Base-by-base conservation (phyloP, 2,329 filamentous ascomycete species). In the Scortechinia acanthostroma region DNA sequence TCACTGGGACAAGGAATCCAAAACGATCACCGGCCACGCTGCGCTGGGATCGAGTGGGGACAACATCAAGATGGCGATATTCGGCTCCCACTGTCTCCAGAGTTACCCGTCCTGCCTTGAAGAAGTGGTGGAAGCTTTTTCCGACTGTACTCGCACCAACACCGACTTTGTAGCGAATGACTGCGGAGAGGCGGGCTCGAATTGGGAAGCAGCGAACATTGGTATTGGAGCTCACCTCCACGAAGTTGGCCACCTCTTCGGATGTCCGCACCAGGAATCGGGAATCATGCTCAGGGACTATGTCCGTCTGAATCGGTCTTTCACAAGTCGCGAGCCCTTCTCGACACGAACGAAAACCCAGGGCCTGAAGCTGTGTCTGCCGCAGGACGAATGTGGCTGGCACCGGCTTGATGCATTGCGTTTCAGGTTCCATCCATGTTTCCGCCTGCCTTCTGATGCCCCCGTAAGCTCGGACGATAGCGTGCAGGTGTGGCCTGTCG, bases 201-300 rank as follows among this genome's bases (percentile, higher is more conserved):
- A 83, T 42, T 97, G 91, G 91, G 91, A 97, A 61, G 83, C 90
- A n/a, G 90, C 88, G 21, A 95, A 91, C 54, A 86, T 95, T 49
- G 91, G 91, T 22, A 94, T 97, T 51, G 91, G 91, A 4, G 91
- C 89, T 6, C 91, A 97, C 62, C 64, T 97, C 42, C 91, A 95
- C 61, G 90, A 96, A 63, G 86, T 86, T 1, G 91, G 91, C 3
- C 91, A 95, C 64, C 64, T 95, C 19, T 86, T 97, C 52, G 91
- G 91, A 43, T 94, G 88, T 52, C 88, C 89, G 6, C 88, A 94
- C 58, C 89, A 94, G 58, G 88, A 93, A 57, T 86, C 71, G 21
- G 91, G 93, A n/a, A 74, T 97, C 49, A 97, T 97, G 91, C 70
- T 90, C 43, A 77, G 88, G 46, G 91, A 95, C 60, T 96, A 95